Percentiles rank a stretch among this genome's conserved stretches.
phyloP scores from a whole-genome alignment of 345 rosid species.

The Linum usitatissimum region DNA sequence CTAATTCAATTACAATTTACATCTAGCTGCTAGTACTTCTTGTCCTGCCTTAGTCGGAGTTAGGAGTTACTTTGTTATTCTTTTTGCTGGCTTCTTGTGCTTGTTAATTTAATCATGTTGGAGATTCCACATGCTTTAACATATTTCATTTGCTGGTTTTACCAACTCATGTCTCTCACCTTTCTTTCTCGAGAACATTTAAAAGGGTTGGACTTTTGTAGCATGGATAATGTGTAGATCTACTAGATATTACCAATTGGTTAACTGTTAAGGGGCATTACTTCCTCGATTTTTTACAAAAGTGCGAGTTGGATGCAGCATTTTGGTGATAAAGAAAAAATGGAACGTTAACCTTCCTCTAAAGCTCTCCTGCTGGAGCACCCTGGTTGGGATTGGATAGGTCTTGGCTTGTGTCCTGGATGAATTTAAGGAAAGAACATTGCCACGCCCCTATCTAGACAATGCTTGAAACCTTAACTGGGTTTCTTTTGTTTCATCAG shows the following conservation, averaged over 20 bases:
- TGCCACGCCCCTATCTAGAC: background rate
- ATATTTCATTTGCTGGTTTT: background rate
- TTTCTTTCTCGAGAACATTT: background rate
- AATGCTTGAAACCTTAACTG: background rate
- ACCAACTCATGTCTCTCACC: background rate
- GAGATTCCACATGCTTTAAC: background rate
- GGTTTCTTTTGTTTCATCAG: background rate
- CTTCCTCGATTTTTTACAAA: background rate
- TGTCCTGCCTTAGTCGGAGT: background rate
- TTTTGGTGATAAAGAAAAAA: too few species aligned
- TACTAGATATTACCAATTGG: background rate
- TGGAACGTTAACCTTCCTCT: background rate
- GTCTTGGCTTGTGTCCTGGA: background rate
- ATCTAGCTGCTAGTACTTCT: background rate
- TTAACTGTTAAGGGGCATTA: background rate
- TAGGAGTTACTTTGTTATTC: background rate
- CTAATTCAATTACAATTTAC: too few species aligned
- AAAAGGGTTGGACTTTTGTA: background rate
- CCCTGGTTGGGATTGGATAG: background rate
- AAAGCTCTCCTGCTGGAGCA: background rate
- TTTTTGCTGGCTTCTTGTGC: background rate
- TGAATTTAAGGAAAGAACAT: background rate
- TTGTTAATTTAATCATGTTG: background rate
- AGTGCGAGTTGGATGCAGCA: background rate
- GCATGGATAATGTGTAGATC: background rate